Conservation (phyloP, 768 basidiomycete species). For the Phylloporus sp. region DNA sequence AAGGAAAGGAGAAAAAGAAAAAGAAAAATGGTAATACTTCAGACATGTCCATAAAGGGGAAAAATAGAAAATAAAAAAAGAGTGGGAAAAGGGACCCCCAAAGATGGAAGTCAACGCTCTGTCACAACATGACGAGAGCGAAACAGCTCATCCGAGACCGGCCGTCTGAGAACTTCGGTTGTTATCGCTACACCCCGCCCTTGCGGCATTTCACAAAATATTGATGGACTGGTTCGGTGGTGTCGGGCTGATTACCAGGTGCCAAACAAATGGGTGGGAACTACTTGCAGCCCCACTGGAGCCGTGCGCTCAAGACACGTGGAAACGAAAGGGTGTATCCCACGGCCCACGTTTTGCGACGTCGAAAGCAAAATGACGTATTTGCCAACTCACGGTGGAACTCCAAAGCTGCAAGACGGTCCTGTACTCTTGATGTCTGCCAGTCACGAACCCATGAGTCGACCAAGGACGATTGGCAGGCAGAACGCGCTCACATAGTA, state of each 20-base stretch:
- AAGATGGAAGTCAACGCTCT: conserved; percentile 3
- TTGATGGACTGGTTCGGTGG: conserved; percentile 9
- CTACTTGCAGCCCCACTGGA: neutral
- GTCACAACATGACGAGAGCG: conserved; percentile 21
- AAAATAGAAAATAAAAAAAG: conserved; percentile 5
- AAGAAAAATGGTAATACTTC: conserved; percentile 4
- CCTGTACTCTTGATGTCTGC: conserved; percentile 5
- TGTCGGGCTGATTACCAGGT: conserved; percentile 4
- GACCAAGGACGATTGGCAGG: conserved; percentile 1
- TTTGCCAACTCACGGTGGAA: conserved; percentile 26
- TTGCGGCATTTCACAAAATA: conserved; percentile 10
- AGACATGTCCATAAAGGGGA: conserved; percentile 19
- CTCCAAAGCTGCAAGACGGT: conserved; percentile 2
- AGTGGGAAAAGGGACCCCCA: neutral
- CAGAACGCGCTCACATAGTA: conserved; percentile 12
- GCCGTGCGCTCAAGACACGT: conserved; percentile 11
- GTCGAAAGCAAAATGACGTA: conserved; percentile 30
- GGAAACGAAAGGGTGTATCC: conserved; percentile 28
- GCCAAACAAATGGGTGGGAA: conserved; percentile 5
- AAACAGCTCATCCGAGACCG: conserved; percentile 27
- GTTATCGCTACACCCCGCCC: conserved; percentile 17
- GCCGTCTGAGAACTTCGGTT: conserved; percentile 15
- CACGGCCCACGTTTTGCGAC: conserved; percentile 41
- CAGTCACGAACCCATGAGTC: conserved; percentile 1
- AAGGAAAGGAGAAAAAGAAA: conserved; percentile 8